phyloP scores from a whole-genome alignment of 1,284 basidiomycete genomes.

The Garcileccinum viscosum region DNA sequence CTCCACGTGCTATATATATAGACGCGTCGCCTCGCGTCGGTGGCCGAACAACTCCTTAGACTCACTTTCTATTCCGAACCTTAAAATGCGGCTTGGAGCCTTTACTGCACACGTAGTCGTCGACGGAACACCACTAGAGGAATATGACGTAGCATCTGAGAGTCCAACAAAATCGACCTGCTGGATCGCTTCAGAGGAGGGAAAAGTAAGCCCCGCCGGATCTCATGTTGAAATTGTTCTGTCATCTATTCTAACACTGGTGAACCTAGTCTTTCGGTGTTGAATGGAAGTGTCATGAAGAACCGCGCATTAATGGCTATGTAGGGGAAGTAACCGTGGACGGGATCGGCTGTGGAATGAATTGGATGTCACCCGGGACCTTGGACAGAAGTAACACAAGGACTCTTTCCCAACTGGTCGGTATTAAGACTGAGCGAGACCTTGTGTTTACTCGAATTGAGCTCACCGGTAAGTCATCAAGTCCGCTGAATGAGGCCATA shows the following conservation, averaged over 20 bases:
- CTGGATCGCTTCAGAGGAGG: slow-evolving; percentile 26
- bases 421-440: not conserved
- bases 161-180: slow-evolving; percentile 18
- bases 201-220: slow-evolving; percentile 17
- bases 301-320: not conserved
- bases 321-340: slow-evolving; percentile 2
- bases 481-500: not conserved
- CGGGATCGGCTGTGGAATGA: not conserved
- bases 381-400: not conserved
- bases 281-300: slow-evolving; percentile 13
- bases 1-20: too few species aligned
- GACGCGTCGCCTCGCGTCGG: too few species aligned
- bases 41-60: not conserved
- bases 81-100: slow-evolving; percentile 19
- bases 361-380: accelerated
- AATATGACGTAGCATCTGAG: slow-evolving; percentile 19
- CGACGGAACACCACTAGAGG: slow-evolving; percentile 15
- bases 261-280: slow-evolving; percentile 13
- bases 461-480: slow-evolving; percentile 15
- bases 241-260: not conserved
- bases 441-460: slow-evolving; percentile 24
- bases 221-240: not conserved
- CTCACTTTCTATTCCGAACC: not conserved
- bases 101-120: slow-evolving; percentile 20
- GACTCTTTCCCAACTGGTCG: not conserved